Percentiles rank a stretch among this genome's conserved stretches.
phyloP scores from a whole-genome alignment of 768 basidiomycete species.

The Crassisporium funariophilum region DNA sequence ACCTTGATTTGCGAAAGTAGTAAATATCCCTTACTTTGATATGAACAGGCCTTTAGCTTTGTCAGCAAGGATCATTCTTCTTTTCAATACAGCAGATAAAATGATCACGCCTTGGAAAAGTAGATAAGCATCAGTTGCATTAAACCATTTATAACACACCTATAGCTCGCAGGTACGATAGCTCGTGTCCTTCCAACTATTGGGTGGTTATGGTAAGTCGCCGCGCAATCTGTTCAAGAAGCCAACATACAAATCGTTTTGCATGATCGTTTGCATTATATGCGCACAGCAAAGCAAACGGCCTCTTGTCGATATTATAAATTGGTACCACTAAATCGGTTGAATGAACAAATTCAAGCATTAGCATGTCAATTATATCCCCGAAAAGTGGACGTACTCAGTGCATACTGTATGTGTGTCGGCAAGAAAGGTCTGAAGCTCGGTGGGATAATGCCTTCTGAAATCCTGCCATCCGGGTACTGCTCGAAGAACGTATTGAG shows the following conservation, averaged over 20 bases:
- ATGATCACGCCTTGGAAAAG: constrained; percentile 79
- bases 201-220: constrained; percentile 8
- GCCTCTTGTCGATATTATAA: constrained; percentile 90
- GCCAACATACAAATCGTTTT: constrained; percentile 70
- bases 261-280: constrained; percentile 84
- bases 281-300: constrained; percentile 88
- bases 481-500: constrained; percentile 78
- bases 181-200: constrained; percentile 84
- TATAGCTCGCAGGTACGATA: constrained; percentile 91
- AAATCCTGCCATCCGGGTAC: constrained; percentile 84
- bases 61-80: constrained; percentile 91
- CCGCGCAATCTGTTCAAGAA: not conserved
- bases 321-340: constrained; percentile 74
- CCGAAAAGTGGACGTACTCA: constrained; percentile 59
- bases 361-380: not conserved
- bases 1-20: not conserved
- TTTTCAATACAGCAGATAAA: constrained; percentile 87
- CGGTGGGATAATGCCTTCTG: constrained; percentile 83
- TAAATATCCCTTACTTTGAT: constrained; percentile 71
- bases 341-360: constrained; percentile 5
- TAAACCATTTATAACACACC: constrained; percentile 39
- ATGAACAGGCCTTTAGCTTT: constrained; percentile 93
- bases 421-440: constrained; percentile 85
- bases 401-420: constrained; percentile 79
- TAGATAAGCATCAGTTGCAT: constrained; percentile 6